These are phyloP conservation scores for Candida silvicultrix DNA, from an alignment of 805 yeast genomes.

Conservation along the genomic window DNA sequence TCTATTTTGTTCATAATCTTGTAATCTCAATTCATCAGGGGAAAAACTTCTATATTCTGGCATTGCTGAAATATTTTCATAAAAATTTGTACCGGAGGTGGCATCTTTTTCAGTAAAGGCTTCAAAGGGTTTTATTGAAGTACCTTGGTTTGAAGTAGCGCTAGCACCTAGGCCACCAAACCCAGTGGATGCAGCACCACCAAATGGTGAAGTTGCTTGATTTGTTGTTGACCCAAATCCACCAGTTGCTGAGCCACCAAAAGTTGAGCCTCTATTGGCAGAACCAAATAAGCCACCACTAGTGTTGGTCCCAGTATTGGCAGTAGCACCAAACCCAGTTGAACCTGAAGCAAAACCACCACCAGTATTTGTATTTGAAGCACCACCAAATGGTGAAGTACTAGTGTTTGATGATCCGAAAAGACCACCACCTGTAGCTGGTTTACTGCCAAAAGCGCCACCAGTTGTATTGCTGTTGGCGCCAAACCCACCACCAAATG, in stretches of 20 bases:
- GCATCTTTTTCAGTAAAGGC: slow-evolving; percentile 69
- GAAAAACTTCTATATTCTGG: slow-evolving; percentile 82
- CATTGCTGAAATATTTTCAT: slow-evolving; percentile 78
- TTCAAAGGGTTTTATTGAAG: slow-evolving; percentile 64
- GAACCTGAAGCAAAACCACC: slow-evolving; percentile 7
- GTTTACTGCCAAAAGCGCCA: slow-evolving; percentile 20
- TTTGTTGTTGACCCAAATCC: slow-evolving; percentile 23
- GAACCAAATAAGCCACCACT: slow-evolving; percentile 35
- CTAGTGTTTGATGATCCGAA: slow-evolving; percentile 15
- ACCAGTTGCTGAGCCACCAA: slow-evolving; percentile 14
- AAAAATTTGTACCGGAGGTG: slow-evolving; percentile 49
- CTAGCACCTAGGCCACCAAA: slow-evolving; percentile 17
- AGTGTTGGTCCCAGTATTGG: slow-evolving; percentile 15
- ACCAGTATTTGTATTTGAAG: slow-evolving; percentile 17
- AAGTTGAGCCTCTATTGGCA: slow-evolving; percentile 19
- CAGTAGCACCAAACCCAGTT: slow-evolving; percentile 16
- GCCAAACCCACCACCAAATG: slow-evolving; percentile 11
- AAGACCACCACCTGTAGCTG: slow-evolving; percentile 13
- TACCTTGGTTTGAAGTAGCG: slow-evolving; percentile 48
- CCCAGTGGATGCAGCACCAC: slow-evolving; percentile 19
- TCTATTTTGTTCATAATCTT: slow-evolving; percentile 77
- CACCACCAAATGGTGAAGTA: slow-evolving; percentile 32
- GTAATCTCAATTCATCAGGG: slow-evolving; percentile 81
- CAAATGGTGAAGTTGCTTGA: slow-evolving; percentile 35
- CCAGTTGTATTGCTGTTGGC: slow-evolving; percentile 4